Evolutionary conservation across 1,284 basidiomycete species (phyloP).

Genomic region (Trametes versicolor): DNA sequence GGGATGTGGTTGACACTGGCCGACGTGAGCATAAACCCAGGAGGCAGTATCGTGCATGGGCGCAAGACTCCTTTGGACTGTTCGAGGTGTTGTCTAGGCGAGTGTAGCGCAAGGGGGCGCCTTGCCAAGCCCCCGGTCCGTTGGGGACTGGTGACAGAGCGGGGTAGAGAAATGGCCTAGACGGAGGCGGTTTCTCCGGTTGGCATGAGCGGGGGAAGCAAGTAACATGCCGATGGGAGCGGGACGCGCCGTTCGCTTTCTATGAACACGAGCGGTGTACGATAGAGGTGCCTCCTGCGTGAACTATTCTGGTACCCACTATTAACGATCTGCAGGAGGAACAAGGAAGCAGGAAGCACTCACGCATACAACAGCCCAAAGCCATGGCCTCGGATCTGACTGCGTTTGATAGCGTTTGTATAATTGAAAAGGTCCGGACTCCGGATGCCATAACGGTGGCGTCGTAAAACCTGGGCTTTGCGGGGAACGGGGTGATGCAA

Average conservation of each 20-base stretch:
- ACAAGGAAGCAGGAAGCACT: neutral
- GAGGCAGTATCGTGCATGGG: neutral
- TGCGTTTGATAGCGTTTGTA: neutral
- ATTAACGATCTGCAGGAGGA: neutral
- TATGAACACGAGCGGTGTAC: neutral
- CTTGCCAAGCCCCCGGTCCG: neutral
- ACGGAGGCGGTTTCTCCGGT: neutral
- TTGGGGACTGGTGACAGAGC: neutral
- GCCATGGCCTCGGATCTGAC: neutral
- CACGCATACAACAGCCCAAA: neutral
- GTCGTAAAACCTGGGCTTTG: neutral
- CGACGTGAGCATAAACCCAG: neutral
- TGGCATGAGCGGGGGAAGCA: neutral
- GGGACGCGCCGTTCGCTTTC: neutral
- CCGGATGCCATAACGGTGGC: neutral
- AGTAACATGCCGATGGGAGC: conserved; percentile 6
- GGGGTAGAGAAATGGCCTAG: neutral
- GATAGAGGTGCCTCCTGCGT: neutral
- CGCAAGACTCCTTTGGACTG: conserved; percentile 3
- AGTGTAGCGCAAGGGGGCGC: neutral
- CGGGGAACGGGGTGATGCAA: no score
- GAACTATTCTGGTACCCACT: neutral
- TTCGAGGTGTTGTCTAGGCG: conserved; percentile 7
- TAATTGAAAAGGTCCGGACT: conserved; percentile 1
- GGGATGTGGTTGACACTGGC: neutral